Percentiles rank a stretch among this genome's conserved stretches.
These are phyloP conservation scores for Usnea hakonensis DNA, from an alignment of 495 filamentous ascomycete genomes.

Conservation along the genomic window DNA sequence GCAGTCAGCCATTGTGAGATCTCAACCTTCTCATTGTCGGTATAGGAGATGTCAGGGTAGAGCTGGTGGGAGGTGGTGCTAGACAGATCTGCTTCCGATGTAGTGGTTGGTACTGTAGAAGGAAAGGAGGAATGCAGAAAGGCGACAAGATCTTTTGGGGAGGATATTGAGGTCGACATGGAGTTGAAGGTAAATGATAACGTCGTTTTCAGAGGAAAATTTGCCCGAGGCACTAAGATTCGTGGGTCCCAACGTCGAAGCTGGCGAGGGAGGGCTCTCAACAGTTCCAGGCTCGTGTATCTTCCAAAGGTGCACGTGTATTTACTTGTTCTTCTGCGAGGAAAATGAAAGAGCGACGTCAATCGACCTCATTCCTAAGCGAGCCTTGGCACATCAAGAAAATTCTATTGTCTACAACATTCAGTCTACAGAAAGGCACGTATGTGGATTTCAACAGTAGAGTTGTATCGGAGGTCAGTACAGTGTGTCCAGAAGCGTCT, in stretches of 20 bases:
- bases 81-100: constrained; percentile 44
- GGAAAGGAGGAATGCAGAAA: constrained; percentile 51
- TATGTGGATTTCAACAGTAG: not conserved
- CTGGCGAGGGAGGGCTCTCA: not conserved
- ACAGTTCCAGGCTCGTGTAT: constrained; percentile 4
- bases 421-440: not conserved
- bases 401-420: not conserved
- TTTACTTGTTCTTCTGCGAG: not conserved
- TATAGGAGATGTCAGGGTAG: constrained; percentile 63
- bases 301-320: not conserved
- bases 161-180: constrained; percentile 46
- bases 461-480: too few species aligned
- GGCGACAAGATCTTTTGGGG: constrained; percentile 44
- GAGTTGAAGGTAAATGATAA: constrained; percentile 1
- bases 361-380: not conserved
- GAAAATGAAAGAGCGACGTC: not conserved
- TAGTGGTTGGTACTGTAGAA: constrained; percentile 39
- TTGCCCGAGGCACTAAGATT: not conserved
- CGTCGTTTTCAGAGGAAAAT: not conserved
- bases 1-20: constrained; percentile 81
- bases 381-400: not conserved
- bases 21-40: constrained; percentile 69
- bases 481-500: too few species aligned
- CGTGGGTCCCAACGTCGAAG: not conserved
- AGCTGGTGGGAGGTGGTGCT: constrained; percentile 44